Evolutionary conservation across 2,329 filamentous ascomycete species (phyloP), one percentile per base, ranked within the genome.

Genomic region (Exophiala sideris): DNA sequence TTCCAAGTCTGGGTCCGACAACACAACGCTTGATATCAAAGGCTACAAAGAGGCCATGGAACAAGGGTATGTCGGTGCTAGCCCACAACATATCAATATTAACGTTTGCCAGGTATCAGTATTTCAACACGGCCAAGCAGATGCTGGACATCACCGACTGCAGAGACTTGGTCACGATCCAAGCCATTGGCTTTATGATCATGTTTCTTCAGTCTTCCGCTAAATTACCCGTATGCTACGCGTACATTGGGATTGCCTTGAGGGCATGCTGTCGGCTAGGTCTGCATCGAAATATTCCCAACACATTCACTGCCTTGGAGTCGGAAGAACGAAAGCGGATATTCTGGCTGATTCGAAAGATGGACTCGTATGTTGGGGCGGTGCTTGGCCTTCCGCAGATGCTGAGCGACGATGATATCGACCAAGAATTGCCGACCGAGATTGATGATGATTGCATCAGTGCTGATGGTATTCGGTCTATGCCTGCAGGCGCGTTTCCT

Each of bases 201-300:
- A 74, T 92, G 2, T 94, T 91, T 66, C 77, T 92, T 1, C 89
- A 94, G 65, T 84, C 86, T 2, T 88, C 89, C 1, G 87, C 88
- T 8, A 89, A 89, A 66, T 73, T 92, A 29, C 88, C 85, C 66
- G 87, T 84, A 8, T 92, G 88, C 67, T 92, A 92, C 69, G 83
- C 87, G 0, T 91, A 89, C 62, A 80, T 92, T 45, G 88, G 88
- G 5, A 87, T 92, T 63, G 88, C 87, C 2, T 74, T 91, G 45
- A 82, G 88, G 47, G 86, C 87, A 5, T 84, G 87, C n/a, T 71
- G 92, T 33, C 82, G 88, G 24, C 85, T 92, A 72, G 89, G 89
- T 6, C 75, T 92, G 21, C 89, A 94, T 68, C 85, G 89, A 48
- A 82, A 87, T 56, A 72, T 92, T 5, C 76, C 84, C 10, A 82